A percentile compares a stretch with the other conserved stretches of the same genome.
These are phyloP conservation scores for Fusarium sp. DNA, from an alignment of 2,329 filamentous ascomycete species.

Conservation along the genomic window DNA sequence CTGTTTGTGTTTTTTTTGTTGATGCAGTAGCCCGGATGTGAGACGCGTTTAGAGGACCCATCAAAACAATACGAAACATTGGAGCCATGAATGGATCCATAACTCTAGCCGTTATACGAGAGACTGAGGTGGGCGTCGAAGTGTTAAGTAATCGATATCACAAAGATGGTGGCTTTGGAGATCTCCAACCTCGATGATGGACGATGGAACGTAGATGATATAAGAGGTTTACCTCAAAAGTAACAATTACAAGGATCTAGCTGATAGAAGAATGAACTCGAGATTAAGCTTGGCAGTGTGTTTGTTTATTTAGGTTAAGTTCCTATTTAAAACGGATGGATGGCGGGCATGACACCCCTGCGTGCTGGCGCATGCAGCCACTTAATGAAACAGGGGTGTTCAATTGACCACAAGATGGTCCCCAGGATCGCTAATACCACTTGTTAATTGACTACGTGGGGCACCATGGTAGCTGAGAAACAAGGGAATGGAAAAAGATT, in stretches of 20 bases:
- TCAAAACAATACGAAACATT: constrained; percentile 32
- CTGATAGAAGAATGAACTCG: constrained; percentile 33
- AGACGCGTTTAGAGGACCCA: constrained; percentile 31
- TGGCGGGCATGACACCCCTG: constrained; percentile 45
- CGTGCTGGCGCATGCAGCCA: constrained; percentile 43
- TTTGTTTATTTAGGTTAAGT: constrained; percentile 27
- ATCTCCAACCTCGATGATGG: constrained; percentile 18
- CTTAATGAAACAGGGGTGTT: constrained; percentile 44
- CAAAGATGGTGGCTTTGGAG: not conserved
- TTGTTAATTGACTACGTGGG: constrained; percentile 37
- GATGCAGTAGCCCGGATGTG: constrained; percentile 24
- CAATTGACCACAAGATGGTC: constrained; percentile 37
- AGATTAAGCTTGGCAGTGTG: constrained; percentile 41
- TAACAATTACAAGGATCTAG: constrained; percentile 19
- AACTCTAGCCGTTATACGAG: constrained; percentile 6
- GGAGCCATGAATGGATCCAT: constrained; percentile 20
- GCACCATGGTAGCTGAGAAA: constrained; percentile 14
- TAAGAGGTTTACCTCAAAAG: constrained; percentile 27
- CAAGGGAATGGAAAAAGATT: constrained; percentile 24
- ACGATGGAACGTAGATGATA: constrained; percentile 28
- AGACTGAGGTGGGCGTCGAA: not conserved
- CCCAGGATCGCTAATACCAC: constrained; percentile 39
- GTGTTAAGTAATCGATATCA: not conserved
- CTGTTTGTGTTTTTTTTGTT: constrained; percentile 30
- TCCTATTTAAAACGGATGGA: constrained; percentile 39